Base-by-base conservation (phyloP, 2,329 filamentous ascomycete species). In the Taxawa tesnikishii region DNA sequence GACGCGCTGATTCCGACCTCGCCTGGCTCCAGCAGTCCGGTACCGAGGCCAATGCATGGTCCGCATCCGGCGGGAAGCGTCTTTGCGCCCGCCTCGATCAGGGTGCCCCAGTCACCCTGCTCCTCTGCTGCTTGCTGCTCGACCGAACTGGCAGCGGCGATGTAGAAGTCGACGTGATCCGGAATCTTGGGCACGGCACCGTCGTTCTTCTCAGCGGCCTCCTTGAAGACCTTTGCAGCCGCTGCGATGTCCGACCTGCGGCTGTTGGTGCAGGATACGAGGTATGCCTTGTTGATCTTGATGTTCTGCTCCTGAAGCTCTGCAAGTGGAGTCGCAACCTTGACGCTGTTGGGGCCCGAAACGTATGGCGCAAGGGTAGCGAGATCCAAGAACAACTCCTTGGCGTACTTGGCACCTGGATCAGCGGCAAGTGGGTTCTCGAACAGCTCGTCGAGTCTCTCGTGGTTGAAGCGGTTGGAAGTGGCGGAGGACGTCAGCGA, bases 181-280 rank as follows among this genome's bases (percentile, higher is more conserved):
- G 82, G 76, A 36, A 94, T 68, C 58, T 79, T 83, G 13, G 83
- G 69, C 5, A 73, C 58, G 34, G 68, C 62, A 10, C 75, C 80
- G 15, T 63, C 64, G 34, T 73, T 70, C 28, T 62, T 42, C 10
- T 53, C 61, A 9, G 53, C 63, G 1, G 82, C 83, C 24, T 88
- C 79, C 34, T 73, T 75, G 67, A 96, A 93, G 2, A 96, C 87
- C 28, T 70, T 72, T 1, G 85, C 87, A 2, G 88, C 88, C 0
- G 80, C 76, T 0, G 75, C 75, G 10, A 96, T 65, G 53, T 96
- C 88, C 0, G 82, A 85, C 7, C 75, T 71, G 30, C 88, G 68
- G 0, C 74, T 78, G 59, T 94, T 94, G 5, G 88, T 96, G 63
- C 88, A 96, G 0, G 79, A 85, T 0, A 94, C 79, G 0, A 94